Conservation (phyloP, 306 rosid genomes). For the Carpinus viminea region DNA sequence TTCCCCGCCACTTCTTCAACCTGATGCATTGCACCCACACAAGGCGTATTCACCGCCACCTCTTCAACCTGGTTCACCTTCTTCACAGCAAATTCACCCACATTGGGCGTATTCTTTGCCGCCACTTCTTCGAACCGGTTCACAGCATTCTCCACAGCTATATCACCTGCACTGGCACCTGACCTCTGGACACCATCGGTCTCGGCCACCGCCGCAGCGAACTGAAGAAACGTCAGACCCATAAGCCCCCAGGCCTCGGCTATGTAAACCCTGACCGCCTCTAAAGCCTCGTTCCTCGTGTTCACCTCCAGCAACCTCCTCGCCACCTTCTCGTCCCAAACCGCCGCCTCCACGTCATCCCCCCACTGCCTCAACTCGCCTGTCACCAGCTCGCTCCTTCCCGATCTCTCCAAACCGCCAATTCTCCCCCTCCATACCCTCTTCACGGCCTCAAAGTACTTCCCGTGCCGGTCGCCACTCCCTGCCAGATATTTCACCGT, state of each 20-base stretch:
- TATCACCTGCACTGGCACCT: not conserved
- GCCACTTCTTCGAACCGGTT: too few species aligned
- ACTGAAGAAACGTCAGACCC: conserved; percentile 58
- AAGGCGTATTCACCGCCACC: not conserved
- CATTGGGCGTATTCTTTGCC: not conserved
- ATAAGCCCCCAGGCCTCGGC: conserved; percentile 54
- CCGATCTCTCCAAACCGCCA: conserved; percentile 23
- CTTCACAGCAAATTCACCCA: not conserved
- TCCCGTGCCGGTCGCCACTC: conserved; percentile 26
- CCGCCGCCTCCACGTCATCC: conserved; percentile 56
- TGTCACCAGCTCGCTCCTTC: conserved; percentile 30
- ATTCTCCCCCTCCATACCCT: conserved; percentile 68
- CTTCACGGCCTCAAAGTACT: conserved; percentile 46
- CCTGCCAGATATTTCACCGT: conserved; percentile 53
- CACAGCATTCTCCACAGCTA: not conserved
- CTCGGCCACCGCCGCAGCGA: conserved; percentile 21
- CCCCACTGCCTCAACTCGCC: conserved; percentile 46
- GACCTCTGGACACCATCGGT: not conserved
- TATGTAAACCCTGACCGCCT: conserved; percentile 41
- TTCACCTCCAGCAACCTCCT: conserved; percentile 48
- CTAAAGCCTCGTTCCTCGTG: conserved; percentile 52
- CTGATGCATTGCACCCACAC: too few species aligned
- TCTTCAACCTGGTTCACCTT: not conserved
- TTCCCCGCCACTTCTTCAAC: too few species aligned
- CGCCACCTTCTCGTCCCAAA: conserved; percentile 42